Percentiles rank a stretch among this genome's conserved stretches.
These are phyloP conservation scores for Aspergillus sclerotialis DNA, from an alignment of 2,329 filamentous ascomycete species.

Conservation along the genomic window DNA sequence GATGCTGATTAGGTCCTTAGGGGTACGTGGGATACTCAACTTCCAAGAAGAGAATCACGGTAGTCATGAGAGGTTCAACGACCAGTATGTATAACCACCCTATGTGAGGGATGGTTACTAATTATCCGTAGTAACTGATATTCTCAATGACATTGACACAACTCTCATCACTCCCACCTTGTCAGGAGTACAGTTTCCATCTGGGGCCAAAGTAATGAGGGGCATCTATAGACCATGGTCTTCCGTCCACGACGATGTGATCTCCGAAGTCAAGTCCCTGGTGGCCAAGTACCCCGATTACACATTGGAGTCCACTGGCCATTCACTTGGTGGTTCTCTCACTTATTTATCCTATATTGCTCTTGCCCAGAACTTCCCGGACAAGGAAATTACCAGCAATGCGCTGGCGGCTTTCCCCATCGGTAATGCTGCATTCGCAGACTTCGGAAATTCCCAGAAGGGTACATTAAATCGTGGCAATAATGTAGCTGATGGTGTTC, in stretches of 20 bases:
- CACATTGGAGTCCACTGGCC: conserved; percentile 21
- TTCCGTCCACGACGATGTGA: conserved; percentile 20
- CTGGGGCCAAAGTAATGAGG: conserved; percentile 19
- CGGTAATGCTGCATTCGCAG: conserved; percentile 19
- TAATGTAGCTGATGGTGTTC: conserved; percentile 20
- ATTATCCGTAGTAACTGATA: conserved; percentile 9
- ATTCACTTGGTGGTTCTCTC: conserved; percentile 24
- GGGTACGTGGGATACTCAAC: conserved; percentile 23
- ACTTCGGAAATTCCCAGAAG: conserved; percentile 15
- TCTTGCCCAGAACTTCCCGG: conserved; percentile 23
- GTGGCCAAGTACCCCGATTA: conserved; percentile 21
- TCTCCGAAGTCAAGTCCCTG: conserved; percentile 19
- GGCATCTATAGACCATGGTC: conserved; percentile 21
- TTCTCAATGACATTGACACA: conserved; percentile 21
- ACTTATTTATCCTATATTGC: conserved; percentile 27
- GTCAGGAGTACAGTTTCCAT: conserved; percentile 22
- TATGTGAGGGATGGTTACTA: neutral
- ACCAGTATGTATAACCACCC: conserved; percentile 9
- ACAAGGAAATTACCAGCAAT: conserved; percentile 21
- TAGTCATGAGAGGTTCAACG: conserved; percentile 25
- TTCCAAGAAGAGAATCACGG: conserved; percentile 17
- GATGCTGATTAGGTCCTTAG: conserved; percentile 5
- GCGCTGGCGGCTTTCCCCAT: conserved; percentile 27
- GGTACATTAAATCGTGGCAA: conserved; percentile 21
- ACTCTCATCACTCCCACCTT: conserved; percentile 16